Evolutionary conservation across 2,329 filamentous ascomycete species (phyloP).

Genomic region (Cylindrodendrum hubeiense): DNA sequence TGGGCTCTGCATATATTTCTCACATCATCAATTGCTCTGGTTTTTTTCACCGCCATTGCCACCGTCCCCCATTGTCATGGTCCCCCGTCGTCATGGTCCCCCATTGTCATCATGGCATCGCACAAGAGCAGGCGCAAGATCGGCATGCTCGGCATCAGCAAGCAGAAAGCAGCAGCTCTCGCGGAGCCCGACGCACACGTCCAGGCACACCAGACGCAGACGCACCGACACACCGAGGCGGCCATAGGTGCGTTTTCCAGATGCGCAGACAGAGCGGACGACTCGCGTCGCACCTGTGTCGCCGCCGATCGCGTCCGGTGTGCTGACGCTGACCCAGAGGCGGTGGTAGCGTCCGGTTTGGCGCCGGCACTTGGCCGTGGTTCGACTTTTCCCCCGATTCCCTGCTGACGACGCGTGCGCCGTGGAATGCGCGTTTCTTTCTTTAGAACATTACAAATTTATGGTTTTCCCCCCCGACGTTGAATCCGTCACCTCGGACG

Average conservation of each 20-base stretch:
- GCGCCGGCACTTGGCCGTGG: conserved; percentile 9
- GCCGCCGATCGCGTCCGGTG: neutral
- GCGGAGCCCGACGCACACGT: neutral
- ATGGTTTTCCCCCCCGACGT: too few relatives aligned
- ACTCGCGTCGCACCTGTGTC: neutral
- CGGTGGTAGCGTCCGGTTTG: neutral
- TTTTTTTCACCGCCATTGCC: too few relatives aligned
- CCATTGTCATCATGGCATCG: neutral
- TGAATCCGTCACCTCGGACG: neutral
- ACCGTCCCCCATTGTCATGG: neutral
- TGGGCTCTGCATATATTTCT: neutral
- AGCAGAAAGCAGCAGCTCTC: neutral
- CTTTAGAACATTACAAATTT: conserved; percentile 13
- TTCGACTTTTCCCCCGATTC: neutral
- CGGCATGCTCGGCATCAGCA: neutral
- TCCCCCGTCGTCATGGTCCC: too few relatives aligned
- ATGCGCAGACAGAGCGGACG: neutral
- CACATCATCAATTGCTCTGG: neutral
- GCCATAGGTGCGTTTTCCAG: neutral
- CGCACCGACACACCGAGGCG: too few relatives aligned
- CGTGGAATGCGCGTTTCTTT: conserved; percentile 3
- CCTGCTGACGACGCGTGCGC: conserved; percentile 11
- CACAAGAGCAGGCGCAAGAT: neutral
- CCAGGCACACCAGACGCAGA: neutral
- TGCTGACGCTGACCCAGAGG: conserved; percentile 17